A percentile compares a stretch with the other conserved stretches of the same genome.
Evolutionary conservation across 768 basidiomycete genomes (phyloP).

Genomic region (Pulveroboletus ravenelii): DNA sequence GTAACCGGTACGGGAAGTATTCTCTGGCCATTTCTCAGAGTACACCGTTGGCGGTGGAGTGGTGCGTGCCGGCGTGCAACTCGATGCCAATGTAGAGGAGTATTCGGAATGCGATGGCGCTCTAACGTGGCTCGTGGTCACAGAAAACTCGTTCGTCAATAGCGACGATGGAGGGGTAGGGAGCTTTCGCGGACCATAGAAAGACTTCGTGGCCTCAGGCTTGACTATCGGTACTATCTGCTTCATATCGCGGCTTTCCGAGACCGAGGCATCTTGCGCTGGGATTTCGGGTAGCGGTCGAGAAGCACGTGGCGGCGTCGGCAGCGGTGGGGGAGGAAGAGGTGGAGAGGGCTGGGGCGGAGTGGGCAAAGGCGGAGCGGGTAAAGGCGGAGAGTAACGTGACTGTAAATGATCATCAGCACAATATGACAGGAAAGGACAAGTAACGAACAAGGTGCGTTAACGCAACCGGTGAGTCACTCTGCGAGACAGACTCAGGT

Average conservation of each 20-base stretch:
- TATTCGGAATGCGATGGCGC: slow-evolving; percentile 20
- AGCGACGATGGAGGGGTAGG: slow-evolving; percentile 29
- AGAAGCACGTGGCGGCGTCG: slow-evolving; percentile 26
- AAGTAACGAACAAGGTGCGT: slow-evolving; percentile 23
- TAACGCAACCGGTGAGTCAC: slow-evolving; percentile 27
- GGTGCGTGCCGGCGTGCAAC: slow-evolving; percentile 26
- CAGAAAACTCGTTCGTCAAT: slow-evolving; percentile 23
- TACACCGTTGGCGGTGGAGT: slow-evolving; percentile 26
- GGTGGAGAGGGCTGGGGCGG: slow-evolving; percentile 19
- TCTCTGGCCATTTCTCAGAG: slow-evolving; percentile 31
- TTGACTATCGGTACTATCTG: slow-evolving; percentile 6
- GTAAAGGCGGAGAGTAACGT: slow-evolving; percentile 23
- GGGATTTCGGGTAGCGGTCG: slow-evolving; percentile 29
- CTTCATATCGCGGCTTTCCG: slow-evolving; percentile 18
- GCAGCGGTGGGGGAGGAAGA: slow-evolving; percentile 25
- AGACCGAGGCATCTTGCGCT: slow-evolving; percentile 12
- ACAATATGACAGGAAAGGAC: not conserved
- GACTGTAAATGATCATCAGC: slow-evolving; percentile 15
- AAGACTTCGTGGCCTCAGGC: slow-evolving; percentile 19
- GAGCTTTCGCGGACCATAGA: slow-evolving; percentile 27
- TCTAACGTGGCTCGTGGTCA: slow-evolving; percentile 11
- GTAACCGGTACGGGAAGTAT: slow-evolving; percentile 20
- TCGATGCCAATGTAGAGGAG: slow-evolving; percentile 25
- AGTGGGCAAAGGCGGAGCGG: slow-evolving; percentile 8
- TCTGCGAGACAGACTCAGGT: slow-evolving; percentile 28